Evolutionary conservation across 1,284 basidiomycete genomes (phyloP), one percentile per base, ranked within the genome.

Genomic region (Trichosporon asahii): DNA sequence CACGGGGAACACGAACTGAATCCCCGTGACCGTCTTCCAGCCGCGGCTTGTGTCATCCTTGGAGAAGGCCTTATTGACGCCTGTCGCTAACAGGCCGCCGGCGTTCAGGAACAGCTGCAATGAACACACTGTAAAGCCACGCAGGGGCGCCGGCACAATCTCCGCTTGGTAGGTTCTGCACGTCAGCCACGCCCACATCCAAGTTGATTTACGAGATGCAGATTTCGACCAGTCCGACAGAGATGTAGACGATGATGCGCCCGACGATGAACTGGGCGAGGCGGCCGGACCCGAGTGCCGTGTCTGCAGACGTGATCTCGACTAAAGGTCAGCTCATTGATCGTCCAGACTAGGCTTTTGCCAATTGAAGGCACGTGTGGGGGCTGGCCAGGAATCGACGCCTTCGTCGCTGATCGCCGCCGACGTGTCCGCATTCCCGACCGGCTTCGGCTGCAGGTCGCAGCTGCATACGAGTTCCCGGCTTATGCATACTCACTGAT

Each of bases 211-310:
- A 69, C 68, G 65, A 66, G 6, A 70, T 64, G 63, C 66, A 64
- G 23, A 70, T 65, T 53, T 73, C 72, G 12, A 68, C 66, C 11
- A 73, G 65, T 18, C 69, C 72, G 49, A 73, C 53, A 6, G 66
- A 66, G 25, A 66, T 44, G 67, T 73, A 73, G 11, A 73, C 66
- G 49, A 73, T n/a, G 49, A 73, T 68, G 2, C 72, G 69, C 2
- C 72, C 72, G 18, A 70, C 69, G 21, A 73, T 68, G 55, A 73
- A 70, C 61, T 73, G 72, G 0, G 68, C 68, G 12, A 69, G 9
- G 14, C 68, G 64, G 27, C 68, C 68, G 4, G 33, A 37, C 1
- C 57, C 68, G 1, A 14, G 7, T 15, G 57, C 68, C 2, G 40
- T 46, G 6, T n/a, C 65, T 15, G 65, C 68, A 14, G 68, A 31